phyloP scores from a whole-genome alignment of 2,329 filamentous ascomycete genomes.

The Aspergillus sp. region DNA sequence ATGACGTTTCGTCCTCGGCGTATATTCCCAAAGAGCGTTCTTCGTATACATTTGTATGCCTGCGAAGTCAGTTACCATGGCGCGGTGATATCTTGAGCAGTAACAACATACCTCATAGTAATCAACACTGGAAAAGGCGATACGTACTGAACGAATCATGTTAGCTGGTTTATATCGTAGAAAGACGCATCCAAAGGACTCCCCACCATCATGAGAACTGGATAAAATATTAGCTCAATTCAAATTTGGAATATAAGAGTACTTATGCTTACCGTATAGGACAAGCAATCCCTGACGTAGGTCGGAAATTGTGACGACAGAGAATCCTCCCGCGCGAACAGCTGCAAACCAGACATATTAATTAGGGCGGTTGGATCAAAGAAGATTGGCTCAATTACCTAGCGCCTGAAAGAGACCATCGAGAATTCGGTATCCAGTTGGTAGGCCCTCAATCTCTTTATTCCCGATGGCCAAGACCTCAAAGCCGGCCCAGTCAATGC shows the following conservation, averaged over 20 bases:
- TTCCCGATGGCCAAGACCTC: slow-evolving; percentile 67
- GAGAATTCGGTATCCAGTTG: slow-evolving; percentile 55
- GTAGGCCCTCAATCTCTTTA: slow-evolving; percentile 52
- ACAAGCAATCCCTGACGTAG: slow-evolving; percentile 46
- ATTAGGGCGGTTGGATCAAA: not conserved
- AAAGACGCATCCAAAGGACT: not conserved
- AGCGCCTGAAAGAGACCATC: slow-evolving; percentile 65
- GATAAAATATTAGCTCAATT: slow-evolving; percentile 12
- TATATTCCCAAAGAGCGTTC: slow-evolving; percentile 61
- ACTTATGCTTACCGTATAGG: slow-evolving; percentile 28
- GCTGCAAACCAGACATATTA: slow-evolving; percentile 15
- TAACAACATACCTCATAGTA: slow-evolving; percentile 29
- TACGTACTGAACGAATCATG: slow-evolving; percentile 29
- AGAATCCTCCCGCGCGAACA: slow-evolving; percentile 66
- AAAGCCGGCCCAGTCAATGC: slow-evolving; percentile 65
- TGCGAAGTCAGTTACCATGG: slow-evolving; percentile 20
- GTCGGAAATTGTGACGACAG: slow-evolving; percentile 60
- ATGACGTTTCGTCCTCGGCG: slow-evolving; percentile 30
- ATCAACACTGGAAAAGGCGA: slow-evolving; percentile 38
- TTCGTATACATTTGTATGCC: slow-evolving; percentile 71
- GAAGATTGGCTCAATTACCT: slow-evolving; percentile 33
- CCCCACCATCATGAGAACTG: slow-evolving; percentile 40
- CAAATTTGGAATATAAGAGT: not conserved
- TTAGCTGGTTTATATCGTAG: slow-evolving; percentile 6
- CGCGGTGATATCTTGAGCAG: not conserved